A percentile compares a stretch with the other conserved stretches of the same genome.
phyloP scores from a whole-genome alignment of 805 yeast species.

The Metschnikowia amazonensis region DNA sequence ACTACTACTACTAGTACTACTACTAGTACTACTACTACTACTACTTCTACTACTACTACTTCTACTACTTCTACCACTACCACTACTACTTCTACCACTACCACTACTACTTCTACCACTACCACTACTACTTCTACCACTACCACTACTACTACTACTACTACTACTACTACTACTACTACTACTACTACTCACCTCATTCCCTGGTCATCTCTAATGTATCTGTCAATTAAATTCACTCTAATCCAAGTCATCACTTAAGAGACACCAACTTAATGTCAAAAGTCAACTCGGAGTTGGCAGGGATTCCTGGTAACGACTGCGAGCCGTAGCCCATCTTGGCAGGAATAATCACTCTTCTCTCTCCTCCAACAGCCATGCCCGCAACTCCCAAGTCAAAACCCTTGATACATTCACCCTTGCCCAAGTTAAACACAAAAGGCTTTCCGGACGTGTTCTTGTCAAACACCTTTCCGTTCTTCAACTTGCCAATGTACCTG shows the following conservation, averaged over 20 bases:
- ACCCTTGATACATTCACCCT: constrained; percentile 98
- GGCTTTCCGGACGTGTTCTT: constrained; percentile 98
- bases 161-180: too few relatives aligned
- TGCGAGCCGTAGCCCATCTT: constrained; percentile 95
- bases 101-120: too few relatives aligned
- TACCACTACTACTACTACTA: too few relatives aligned
- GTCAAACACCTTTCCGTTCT: constrained; percentile 95
- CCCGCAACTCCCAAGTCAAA: constrained; percentile 99
- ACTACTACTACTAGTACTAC: too few relatives aligned
- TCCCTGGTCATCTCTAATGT: too few relatives aligned
- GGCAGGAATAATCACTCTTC: constrained; percentile 94
- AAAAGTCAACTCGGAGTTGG: constrained; percentile 93
- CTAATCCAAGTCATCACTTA: constrained; percentile 37
- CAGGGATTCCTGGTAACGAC: constrained; percentile 94
- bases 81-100: too few relatives aligned
- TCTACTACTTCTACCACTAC: too few relatives aligned
- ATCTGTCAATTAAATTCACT: too few relatives aligned
- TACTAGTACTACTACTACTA: too few relatives aligned
- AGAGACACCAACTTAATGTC: constrained; percentile 91
- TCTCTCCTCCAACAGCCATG: constrained; percentile 98
- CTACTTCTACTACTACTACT: too few relatives aligned
- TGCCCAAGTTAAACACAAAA: constrained; percentile 83
- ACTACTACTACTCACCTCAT: too few relatives aligned
- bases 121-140: too few relatives aligned
- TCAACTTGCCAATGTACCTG: constrained; percentile 96